These are phyloP conservation scores for Gossypium mustelinum DNA, from an alignment of 345 rosid species.

Conservation along the genomic window DNA sequence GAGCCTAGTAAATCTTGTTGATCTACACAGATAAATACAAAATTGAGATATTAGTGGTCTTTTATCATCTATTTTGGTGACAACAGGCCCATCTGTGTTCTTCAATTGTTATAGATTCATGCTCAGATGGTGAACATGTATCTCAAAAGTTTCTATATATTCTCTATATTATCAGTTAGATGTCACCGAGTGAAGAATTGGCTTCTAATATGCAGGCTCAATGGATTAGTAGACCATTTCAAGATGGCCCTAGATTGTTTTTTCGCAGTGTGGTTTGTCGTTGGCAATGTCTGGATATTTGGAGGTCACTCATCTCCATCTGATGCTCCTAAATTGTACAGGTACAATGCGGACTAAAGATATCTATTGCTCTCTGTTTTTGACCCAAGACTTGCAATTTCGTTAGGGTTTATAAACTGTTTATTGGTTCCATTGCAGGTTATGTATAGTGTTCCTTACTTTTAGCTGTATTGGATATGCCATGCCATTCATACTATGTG, in stretches of 20 bases:
- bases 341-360: constrained; percentile 26
- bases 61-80: background rate
- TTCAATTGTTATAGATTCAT: background rate
- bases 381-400: background rate
- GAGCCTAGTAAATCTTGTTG: too few species aligned
- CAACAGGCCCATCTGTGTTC: background rate
- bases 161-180: background rate
- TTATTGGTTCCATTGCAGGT: constrained; percentile 43
- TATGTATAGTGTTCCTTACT: constrained; percentile 88
- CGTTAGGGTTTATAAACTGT: constrained; percentile 9
- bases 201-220: constrained; percentile 44
- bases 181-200: constrained; percentile 13
- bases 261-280: constrained; percentile 95
- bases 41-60: background rate
- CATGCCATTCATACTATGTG: constrained; percentile 87
- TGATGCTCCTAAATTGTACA: constrained; percentile 86
- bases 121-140: background rate
- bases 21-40: too few species aligned
- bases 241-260: constrained; percentile 91
- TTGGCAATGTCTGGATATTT: constrained; percentile 88
- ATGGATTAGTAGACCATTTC: constrained; percentile 67
- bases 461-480: constrained; percentile 92
- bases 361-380: background rate
- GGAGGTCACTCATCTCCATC: constrained; percentile 73
- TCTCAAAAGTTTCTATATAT: background rate